A percentile compares a stretch with the other conserved stretches of the same genome.
phyloP scores from a whole-genome alignment of 2,329 filamentous ascomycete genomes.

The Didymella sp. region DNA sequence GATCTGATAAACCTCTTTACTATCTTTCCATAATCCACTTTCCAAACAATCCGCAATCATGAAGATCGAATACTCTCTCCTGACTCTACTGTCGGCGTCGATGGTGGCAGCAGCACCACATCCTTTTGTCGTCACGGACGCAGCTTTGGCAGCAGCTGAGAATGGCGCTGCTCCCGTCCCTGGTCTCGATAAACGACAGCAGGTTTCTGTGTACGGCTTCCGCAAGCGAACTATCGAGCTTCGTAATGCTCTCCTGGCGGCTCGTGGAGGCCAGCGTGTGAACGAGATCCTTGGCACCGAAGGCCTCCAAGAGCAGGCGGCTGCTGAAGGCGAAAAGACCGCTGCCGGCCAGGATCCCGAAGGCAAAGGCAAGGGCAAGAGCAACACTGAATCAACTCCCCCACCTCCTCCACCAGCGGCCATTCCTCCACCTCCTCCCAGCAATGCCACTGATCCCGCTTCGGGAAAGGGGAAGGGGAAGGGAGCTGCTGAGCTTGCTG shows the following conservation, averaged over 20 bases:
- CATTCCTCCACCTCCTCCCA: too few relatives aligned
- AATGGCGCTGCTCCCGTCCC: constrained; percentile 32
- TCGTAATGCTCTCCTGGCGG: constrained; percentile 34
- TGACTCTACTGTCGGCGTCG: constrained; percentile 46
- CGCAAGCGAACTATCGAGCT: constrained; percentile 37
- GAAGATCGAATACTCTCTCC: constrained; percentile 44
- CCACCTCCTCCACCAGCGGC: too few relatives aligned
- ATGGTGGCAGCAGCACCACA: constrained; percentile 43
- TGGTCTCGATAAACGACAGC: constrained; percentile 20
- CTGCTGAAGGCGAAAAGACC: neutral
- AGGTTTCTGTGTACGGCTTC: constrained; percentile 19
- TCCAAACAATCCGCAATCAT: constrained; percentile 35
- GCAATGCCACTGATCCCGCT: too few relatives aligned
- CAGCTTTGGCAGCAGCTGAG: constrained; percentile 30
- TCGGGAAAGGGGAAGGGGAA: too few relatives aligned
- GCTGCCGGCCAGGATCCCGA: neutral
- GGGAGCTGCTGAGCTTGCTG: neutral
- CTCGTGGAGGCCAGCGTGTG: constrained; percentile 21
- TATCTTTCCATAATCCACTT: constrained; percentile 21
- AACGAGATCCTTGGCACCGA: neutral
- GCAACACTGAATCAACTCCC: neutral
- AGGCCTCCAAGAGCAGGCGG: constrained; percentile 7
- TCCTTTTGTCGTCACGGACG: constrained; percentile 40
- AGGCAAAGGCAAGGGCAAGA: constrained; percentile 20
- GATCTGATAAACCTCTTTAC: constrained; percentile 33